Evolutionary conservation across 2,329 filamentous ascomycete genomes (phyloP).

Genomic region (Microdochium nivale): DNA sequence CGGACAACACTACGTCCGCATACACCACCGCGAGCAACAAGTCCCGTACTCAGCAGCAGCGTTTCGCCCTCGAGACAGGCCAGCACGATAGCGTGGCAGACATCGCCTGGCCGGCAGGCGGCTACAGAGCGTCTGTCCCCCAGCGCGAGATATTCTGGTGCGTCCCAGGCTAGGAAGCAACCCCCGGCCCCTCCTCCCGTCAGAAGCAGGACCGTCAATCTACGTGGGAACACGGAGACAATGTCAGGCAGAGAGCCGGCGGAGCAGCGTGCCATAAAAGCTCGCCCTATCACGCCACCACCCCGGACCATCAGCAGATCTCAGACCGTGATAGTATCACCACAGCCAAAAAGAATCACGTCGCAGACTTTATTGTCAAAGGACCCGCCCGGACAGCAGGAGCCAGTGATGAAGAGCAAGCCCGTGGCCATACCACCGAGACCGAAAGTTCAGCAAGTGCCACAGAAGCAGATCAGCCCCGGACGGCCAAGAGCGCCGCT

Average conservation of each 20-base stretch:
- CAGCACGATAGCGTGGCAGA: slow-evolving; percentile 10
- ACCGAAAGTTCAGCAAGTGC: neutral
- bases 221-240: slow-evolving; percentile 2
- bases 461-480: neutral
- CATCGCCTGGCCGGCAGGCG: neutral
- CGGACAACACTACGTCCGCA: slow-evolving; percentile 15
- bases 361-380: slow-evolving; percentile 12
- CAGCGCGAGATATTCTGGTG: neutral
- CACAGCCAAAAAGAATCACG: slow-evolving; percentile 14
- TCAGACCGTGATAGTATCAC: slow-evolving; percentile 15
- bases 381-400: neutral
- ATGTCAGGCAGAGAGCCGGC: slow-evolving; percentile 6
- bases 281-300: slow-evolving; percentile 11
- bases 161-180: slow-evolving; percentile 7
- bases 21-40: slow-evolving; percentile 21
- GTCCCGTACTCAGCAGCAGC: slow-evolving; percentile 13
- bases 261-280: slow-evolving; percentile 7
- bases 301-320: slow-evolving; percentile 9
- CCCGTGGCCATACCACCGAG: neutral
- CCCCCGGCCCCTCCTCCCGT: slow-evolving; percentile 13
- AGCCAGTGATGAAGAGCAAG: neutral
- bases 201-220: neutral
- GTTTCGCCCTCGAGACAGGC: slow-evolving; percentile 14
- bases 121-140: neutral
- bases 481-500: neutral